Base-by-base conservation (phyloP, 306 rosid species). In the Inga leiocalycina region DNA sequence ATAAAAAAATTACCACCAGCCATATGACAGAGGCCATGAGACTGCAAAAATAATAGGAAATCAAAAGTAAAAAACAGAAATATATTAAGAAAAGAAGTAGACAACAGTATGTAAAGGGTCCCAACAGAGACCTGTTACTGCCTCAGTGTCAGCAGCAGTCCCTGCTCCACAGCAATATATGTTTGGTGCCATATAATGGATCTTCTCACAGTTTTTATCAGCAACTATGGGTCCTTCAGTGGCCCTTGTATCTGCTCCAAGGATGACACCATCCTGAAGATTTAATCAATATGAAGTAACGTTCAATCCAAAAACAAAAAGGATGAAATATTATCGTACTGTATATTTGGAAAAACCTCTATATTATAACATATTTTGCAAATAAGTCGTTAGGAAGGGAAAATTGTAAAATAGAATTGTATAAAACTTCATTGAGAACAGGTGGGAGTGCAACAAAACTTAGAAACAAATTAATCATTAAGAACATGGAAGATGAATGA, bases 71-170 rank as follows among this genome's bases (percentile, higher is more conserved):
- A 49, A 59, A 22, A 59, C 14, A n/a, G 5, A 16, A 9, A 59
- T 10, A 9, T 9, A 4, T 51, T 16, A 8, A 59, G 14, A 59
- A 8, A 57, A 8, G 24, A 20, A 57, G 12, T 22, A 51, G 15
- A 39, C 17, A 10, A 22, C 7, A n/a, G 1, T 11, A 43, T 35
- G 44, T 10, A 41, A 43, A 44, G 34, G 22, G 11, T 11, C 75
- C 67, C 44, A 76, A 76, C 71, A 79, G 32, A 77, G 86, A 93
- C 98, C 99, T 76, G 99, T 96, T 57, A 96, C 99, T 22, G 99
- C 99, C 91, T 96, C 98, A 35, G 99, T 96, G 82, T 96, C 98
- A 75, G 98, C 98, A 80, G 99, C 99, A 78, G 99, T 96, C 80
- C 99, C 99, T 10, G 99, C 98, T 80, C 99, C 99, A 85, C 98